Percentiles rank a stretch among this genome's conserved stretches.
phyloP scores from a whole-genome alignment of 306 rosid genomes.

The Quercus wislizeni region DNA sequence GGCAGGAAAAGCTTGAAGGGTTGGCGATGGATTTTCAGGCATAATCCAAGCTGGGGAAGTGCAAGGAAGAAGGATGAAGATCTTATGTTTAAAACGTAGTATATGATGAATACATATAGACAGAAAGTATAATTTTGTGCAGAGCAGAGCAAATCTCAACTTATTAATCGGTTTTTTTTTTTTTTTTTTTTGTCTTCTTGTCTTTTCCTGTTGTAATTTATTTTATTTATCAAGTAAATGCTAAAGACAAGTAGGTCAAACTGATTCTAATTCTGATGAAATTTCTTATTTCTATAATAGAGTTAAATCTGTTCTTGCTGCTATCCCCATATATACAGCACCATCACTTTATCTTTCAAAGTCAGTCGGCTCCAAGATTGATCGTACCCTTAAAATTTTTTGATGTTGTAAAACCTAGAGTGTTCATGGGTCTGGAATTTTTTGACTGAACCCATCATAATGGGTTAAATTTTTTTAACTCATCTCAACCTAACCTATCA shows the following conservation, averaged over 20 bases:
- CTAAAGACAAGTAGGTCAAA: slow-evolving; percentile 22
- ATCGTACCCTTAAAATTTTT: no score
- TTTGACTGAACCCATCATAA: no score
- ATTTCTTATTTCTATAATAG: no score
- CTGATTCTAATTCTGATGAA: background rate
- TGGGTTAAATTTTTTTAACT: no score
- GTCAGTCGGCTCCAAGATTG: no score
- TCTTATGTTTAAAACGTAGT: slow-evolving; percentile 53
- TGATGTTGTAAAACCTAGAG: no score
- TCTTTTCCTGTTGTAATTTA: slow-evolving; percentile 27
- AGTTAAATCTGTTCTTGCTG: no score
- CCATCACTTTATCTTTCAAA: no score
- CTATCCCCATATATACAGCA: no score
- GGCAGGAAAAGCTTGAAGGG: slow-evolving; percentile 80
- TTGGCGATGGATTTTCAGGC: slow-evolving; percentile 89
- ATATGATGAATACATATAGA: slow-evolving; percentile 13
- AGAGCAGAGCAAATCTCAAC: slow-evolving; percentile 29
- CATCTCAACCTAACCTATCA: rapidly evolving
- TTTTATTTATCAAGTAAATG: slow-evolving; percentile 28
- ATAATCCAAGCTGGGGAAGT: slow-evolving; percentile 55
- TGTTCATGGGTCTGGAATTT: no score
- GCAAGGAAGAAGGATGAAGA: slow-evolving; percentile 66
- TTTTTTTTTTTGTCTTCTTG: slow-evolving; percentile 20
- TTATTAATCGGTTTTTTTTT: slow-evolving; percentile 15
- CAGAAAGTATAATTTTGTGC: slow-evolving; percentile 17